Percentiles rank a stretch among this genome's conserved stretches.
These are phyloP conservation scores for Pharus latifolius DNA, from an alignment of 176 grass and related monocot genomes.

Conservation along the genomic window DNA sequence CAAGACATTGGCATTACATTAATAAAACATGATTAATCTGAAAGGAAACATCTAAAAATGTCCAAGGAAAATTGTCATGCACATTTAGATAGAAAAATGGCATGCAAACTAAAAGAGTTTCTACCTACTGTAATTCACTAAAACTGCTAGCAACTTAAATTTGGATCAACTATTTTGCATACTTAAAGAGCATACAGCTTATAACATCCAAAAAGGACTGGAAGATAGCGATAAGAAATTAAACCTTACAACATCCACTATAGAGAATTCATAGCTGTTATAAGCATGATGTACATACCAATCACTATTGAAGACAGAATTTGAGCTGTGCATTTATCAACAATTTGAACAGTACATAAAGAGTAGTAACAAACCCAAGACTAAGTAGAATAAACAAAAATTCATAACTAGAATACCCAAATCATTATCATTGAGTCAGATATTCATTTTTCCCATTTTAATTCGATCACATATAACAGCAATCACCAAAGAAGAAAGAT, in stretches of 20 bases:
- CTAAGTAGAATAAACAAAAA: not conserved
- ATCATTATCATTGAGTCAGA: not conserved
- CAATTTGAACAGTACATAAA: not conserved
- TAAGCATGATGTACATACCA: not conserved
- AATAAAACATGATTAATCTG: too few species aligned
- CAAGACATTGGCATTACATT: not conserved
- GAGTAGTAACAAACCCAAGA: not conserved
- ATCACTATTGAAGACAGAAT: not conserved
- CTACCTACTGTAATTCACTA: too few species aligned
- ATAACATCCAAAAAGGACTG: not conserved
- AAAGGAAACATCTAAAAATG: too few species aligned
- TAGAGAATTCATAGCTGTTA: not conserved
- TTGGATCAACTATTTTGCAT: slow-evolving; percentile 4
- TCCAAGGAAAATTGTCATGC: too few species aligned
- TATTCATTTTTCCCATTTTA: not conserved
- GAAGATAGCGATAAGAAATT: not conserved
- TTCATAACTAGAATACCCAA: not conserved
- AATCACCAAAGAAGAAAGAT: slow-evolving; percentile 4
- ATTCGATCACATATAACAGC: slow-evolving; percentile 4
- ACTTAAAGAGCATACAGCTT: not conserved
- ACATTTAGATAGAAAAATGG: too few species aligned
- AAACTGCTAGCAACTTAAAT: too few species aligned
- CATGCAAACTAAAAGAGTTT: too few species aligned
- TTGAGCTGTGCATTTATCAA: not conserved
- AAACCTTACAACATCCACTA: not conserved